These are phyloP conservation scores for Leishmania turanica DNA, from an alignment of 208 protist genomes.

Conservation along the genomic window DNA sequence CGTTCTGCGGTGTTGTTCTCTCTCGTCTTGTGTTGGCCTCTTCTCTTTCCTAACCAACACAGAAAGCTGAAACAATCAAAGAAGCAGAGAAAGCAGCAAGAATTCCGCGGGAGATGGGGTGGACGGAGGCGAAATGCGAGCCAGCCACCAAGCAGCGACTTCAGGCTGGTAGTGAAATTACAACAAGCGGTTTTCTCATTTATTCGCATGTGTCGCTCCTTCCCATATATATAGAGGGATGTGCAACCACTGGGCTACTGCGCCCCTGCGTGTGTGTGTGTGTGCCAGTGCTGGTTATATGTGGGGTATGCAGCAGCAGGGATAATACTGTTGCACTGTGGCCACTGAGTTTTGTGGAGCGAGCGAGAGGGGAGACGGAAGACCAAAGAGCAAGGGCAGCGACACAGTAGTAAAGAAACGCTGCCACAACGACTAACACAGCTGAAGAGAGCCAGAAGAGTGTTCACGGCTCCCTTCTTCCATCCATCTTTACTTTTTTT, in stretches of 20 bases:
- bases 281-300: background rate
- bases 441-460: background rate
- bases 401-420: background rate
- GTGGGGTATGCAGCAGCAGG: background rate
- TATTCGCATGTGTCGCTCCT: background rate
- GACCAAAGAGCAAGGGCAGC: background rate
- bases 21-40: background rate
- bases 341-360: background rate
- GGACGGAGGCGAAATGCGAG: background rate
- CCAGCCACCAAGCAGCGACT: background rate
- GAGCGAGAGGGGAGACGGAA: background rate
- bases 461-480: background rate
- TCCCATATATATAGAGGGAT: background rate
- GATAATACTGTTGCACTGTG: background rate
- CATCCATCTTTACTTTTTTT: background rate
- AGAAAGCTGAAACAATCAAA: background rate
- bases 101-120: background rate
- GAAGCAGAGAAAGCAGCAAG: background rate
- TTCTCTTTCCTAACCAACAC: background rate
- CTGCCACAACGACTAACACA: background rate
- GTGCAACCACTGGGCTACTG: background rate
- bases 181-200: background rate
- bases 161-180: background rate
- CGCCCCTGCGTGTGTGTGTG: background rate
- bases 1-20: no score